phyloP scores from a whole-genome alignment of 768 basidiomycete species.

The Rhizopogon roseolus region DNA sequence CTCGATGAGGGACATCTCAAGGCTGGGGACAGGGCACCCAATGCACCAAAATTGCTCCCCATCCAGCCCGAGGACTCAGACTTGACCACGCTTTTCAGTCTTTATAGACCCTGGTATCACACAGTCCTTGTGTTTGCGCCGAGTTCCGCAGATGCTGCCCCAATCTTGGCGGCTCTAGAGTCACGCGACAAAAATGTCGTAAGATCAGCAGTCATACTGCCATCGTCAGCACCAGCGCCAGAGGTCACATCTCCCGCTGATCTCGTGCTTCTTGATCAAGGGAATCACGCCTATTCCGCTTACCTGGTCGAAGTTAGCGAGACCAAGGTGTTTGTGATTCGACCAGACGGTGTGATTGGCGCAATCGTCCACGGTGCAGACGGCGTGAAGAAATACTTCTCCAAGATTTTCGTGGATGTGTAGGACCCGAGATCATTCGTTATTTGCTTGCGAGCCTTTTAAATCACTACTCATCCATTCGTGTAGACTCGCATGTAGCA shows the following conservation, averaged over 20 bases:
- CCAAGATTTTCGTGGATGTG: slow-evolving; percentile 6
- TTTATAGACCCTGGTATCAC: slow-evolving; percentile 19
- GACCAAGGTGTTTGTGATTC: slow-evolving; percentile 28
- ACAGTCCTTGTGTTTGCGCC: slow-evolving; percentile 26
- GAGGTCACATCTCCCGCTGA: slow-evolving; percentile 4
- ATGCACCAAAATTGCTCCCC: slow-evolving; percentile 32
- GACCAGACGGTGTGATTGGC: background rate
- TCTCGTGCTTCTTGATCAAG: slow-evolving; percentile 30
- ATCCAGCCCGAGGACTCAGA: no score
- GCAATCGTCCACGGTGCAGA: slow-evolving; percentile 16
- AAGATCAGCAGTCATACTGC: slow-evolving; percentile 11
- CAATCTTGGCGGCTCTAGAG: slow-evolving; percentile 5
- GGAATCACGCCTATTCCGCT: slow-evolving; percentile 33
- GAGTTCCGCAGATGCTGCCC: slow-evolving; percentile 4
- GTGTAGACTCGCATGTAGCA: no score
- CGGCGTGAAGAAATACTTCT: slow-evolving; percentile 7
- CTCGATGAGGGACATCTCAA: slow-evolving; percentile 22
- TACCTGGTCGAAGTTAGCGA: slow-evolving; percentile 30
- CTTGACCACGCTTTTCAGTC: slow-evolving; percentile 18
- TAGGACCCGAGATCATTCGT: no score
- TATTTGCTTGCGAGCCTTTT: no score
- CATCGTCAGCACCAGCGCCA: background rate
- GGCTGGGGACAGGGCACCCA: slow-evolving; percentile 43
- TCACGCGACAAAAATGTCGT: background rate
- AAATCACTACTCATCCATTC: no score